A percentile compares a stretch with the other conserved stretches of the same genome.
Evolutionary conservation across 2,329 filamentous ascomycete species (phyloP).

Genomic region (Lachnellula occidentalis): DNA sequence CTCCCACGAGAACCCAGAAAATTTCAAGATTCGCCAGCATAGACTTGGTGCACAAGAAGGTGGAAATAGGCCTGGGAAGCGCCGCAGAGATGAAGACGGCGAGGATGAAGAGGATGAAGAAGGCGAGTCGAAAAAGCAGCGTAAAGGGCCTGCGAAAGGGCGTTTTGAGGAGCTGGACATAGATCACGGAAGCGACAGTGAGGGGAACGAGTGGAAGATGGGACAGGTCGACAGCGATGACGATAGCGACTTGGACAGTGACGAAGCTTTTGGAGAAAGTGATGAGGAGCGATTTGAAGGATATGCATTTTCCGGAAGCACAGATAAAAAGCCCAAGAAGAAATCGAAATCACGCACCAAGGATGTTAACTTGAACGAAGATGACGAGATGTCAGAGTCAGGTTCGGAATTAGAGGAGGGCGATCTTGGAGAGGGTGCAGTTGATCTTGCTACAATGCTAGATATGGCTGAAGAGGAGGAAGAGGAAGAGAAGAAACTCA

Average conservation of each 20-base stretch:
- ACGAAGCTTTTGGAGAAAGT: slow-evolving; percentile 66
- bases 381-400: slow-evolving; percentile 32
- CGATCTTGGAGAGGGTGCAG: slow-evolving; percentile 50
- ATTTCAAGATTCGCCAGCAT: slow-evolving; percentile 47
- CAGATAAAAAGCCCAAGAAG: slow-evolving; percentile 46
- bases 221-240: slow-evolving; percentile 61
- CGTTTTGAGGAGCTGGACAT: slow-evolving; percentile 40
- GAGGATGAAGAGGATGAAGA: slow-evolving; percentile 35
- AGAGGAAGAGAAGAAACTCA: slow-evolving; percentile 50
- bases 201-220: slow-evolving; percentile 63
- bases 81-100: slow-evolving; percentile 40
- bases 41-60: slow-evolving; percentile 51
- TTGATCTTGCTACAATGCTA: slow-evolving; percentile 31
- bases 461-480: slow-evolving; percentile 47
- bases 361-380: slow-evolving; percentile 47
- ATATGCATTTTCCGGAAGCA: slow-evolving; percentile 57
- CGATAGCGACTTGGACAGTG: slow-evolving; percentile 65
- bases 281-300: slow-evolving; percentile 67
- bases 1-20: slow-evolving; percentile 48
- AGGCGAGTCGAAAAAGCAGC: slow-evolving; percentile 32
- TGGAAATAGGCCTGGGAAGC: slow-evolving; percentile 34
- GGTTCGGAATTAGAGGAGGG: slow-evolving; percentile 58
- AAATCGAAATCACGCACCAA: slow-evolving; percentile 38
- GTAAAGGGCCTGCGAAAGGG: slow-evolving; percentile 25
- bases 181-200: slow-evolving; percentile 60